phyloP scores from a whole-genome alignment of 495 filamentous ascomycete species.

The Penicillium pulvis region DNA sequence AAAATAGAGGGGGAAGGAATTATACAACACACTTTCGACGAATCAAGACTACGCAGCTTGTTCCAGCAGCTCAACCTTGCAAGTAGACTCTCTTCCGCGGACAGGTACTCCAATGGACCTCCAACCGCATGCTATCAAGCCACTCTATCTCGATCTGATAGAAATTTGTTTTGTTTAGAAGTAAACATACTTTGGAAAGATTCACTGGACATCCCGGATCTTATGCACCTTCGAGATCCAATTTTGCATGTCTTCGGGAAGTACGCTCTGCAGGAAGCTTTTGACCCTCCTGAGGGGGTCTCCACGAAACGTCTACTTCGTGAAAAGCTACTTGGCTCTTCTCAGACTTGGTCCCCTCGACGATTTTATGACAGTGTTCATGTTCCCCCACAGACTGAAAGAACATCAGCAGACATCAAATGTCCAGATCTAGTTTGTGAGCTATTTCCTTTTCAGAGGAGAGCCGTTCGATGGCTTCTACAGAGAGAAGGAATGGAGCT shows the following conservation, averaged over 20 bases:
- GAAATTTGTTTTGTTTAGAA: slow-evolving; percentile 29
- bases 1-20: slow-evolving; percentile 12
- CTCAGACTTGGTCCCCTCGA: slow-evolving; percentile 46
- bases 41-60: slow-evolving; percentile 22
- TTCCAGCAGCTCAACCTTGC: slow-evolving; percentile 26
- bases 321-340: slow-evolving; percentile 16
- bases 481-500: slow-evolving; percentile 56
- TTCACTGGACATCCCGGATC: slow-evolving; percentile 33
- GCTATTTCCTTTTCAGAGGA: slow-evolving; percentile 71
- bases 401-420: slow-evolving; percentile 43
- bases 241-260: slow-evolving; percentile 29
- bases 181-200: slow-evolving; percentile 42
- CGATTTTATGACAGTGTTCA: slow-evolving; percentile 70
- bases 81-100: slow-evolving; percentile 25
- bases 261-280: slow-evolving; percentile 31
- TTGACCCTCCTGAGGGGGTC: background rate
- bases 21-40: slow-evolving; percentile 20
- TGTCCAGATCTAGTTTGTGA: slow-evolving; percentile 46
- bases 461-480: slow-evolving; percentile 72
- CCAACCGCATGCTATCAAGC: slow-evolving; percentile 41
- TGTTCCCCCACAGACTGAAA: slow-evolving; percentile 48
- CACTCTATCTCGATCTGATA: slow-evolving; percentile 22
- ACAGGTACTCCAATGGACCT: slow-evolving; percentile 25
- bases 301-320: slow-evolving; percentile 7
- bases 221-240: slow-evolving; percentile 20